A percentile compares a stretch with the other conserved stretches of the same genome.
Evolutionary conservation across 129 eudicot genomes (phyloP).

Genomic region (Smallanthus sonchifolius): DNA sequence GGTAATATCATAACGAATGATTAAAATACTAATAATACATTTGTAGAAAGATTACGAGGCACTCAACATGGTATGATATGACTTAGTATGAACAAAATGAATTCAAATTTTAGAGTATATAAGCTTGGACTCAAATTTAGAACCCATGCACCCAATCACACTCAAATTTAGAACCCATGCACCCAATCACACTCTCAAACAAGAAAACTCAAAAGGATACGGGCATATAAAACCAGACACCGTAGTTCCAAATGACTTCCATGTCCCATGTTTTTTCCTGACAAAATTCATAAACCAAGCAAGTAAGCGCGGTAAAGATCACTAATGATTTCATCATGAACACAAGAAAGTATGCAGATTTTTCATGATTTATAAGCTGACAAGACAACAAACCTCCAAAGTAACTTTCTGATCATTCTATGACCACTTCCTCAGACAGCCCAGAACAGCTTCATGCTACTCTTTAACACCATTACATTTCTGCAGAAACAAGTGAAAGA

Average conservation of each 20-base stretch:
- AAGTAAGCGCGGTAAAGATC: neutral
- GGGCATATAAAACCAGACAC: neutral
- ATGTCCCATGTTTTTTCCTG: slow-evolving; percentile 9
- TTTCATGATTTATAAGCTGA: neutral
- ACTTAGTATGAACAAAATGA: no score
- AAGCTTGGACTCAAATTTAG: no score
- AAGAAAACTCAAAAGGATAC: neutral
- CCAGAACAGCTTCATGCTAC: neutral
- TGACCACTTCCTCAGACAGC: neutral
- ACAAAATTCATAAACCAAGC: slow-evolving; percentile 13
- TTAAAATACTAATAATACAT: no score
- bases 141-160: neutral
- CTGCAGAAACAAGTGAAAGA: no score
- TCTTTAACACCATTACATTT: no score
- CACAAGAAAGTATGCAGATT: neutral
- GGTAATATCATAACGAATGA: no score
- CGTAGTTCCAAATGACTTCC: slow-evolving; percentile 16
- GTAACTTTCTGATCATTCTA: neutral
- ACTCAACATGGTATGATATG: no score
- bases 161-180: no score
- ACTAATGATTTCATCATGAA: neutral
- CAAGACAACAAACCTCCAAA: slow-evolving; percentile 4
- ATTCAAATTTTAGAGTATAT: no score
- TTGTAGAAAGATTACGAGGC: no score
- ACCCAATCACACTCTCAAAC: neutral